These are phyloP conservation scores for Lasiosphaeria miniovina DNA, from an alignment of 495 filamentous ascomycete genomes.

Conservation along the genomic window DNA sequence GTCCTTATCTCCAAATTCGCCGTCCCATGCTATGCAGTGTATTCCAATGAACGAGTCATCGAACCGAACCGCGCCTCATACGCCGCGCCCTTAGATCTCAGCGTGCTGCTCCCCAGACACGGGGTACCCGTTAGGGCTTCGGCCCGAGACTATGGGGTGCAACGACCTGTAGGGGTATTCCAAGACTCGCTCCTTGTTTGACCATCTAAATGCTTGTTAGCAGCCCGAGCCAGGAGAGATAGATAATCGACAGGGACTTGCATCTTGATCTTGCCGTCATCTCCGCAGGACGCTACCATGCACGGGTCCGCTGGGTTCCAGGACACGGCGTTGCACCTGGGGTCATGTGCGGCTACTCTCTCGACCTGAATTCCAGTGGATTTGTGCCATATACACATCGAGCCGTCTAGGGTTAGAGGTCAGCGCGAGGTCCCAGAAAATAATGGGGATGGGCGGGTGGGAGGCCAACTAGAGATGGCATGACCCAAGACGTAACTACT, in stretches of 20 bases:
- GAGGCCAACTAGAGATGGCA: background rate
- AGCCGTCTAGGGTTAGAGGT: constrained; percentile 55
- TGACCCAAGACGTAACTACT: constrained; percentile 8
- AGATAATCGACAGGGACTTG: constrained; percentile 40
- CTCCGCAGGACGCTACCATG: constrained; percentile 89
- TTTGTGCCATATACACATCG: constrained; percentile 87
- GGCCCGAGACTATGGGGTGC: constrained; percentile 16
- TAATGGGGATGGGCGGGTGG: too few relatives aligned
- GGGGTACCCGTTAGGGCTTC: background rate
- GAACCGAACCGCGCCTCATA: background rate
- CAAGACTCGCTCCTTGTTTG: constrained; percentile 22
- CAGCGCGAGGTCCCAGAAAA: too few relatives aligned
- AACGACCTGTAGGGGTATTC: background rate
- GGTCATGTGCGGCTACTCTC: constrained; percentile 67
- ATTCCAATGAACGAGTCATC: constrained; percentile 6
- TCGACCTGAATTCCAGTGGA: constrained; percentile 72
- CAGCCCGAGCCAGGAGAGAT: background rate
- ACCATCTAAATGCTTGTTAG: constrained; percentile 21
- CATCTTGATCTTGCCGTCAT: constrained; percentile 86
- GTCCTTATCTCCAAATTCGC: constrained; percentile 18
- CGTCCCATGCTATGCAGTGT: constrained; percentile 18
- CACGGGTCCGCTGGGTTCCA: constrained; percentile 83
- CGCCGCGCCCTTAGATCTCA: too few relatives aligned
- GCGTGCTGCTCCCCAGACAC: background rate
- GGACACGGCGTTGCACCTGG: constrained; percentile 82